Evolutionary conservation across 2,329 filamentous ascomycete genomes (phyloP).

Genomic region (Mollisia scopiformis): DNA sequence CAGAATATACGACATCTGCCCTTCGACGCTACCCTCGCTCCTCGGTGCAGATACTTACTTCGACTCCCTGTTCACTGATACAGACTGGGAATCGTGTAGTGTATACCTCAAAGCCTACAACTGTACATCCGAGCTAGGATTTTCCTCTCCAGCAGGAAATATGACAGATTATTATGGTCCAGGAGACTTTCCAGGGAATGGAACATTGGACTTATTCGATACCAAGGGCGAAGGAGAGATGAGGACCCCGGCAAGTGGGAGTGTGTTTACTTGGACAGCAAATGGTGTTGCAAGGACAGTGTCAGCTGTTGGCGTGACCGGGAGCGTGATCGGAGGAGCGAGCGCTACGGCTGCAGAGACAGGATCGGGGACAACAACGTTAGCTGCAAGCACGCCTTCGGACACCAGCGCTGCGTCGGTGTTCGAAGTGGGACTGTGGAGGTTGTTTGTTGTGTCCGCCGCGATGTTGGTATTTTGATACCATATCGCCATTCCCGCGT

Average conservation of each 20-base stretch:
- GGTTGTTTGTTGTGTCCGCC: not conserved
- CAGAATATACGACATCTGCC: not conserved
- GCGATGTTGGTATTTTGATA: not conserved
- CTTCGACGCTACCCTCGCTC: not conserved
- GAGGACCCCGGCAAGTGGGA: not conserved
- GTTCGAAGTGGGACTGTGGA: not conserved
- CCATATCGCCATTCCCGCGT: no score
- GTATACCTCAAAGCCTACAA: not conserved
- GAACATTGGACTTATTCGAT: not conserved
- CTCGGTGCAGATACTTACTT: not conserved
- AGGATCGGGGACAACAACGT: not conserved
- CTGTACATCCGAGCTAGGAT: not conserved
- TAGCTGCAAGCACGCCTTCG: not conserved
- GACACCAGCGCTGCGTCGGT: not conserved
- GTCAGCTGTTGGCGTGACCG: not conserved
- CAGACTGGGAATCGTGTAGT: not conserved
- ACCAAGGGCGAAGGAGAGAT: not conserved
- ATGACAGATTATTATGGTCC: not conserved
- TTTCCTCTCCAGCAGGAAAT: not conserved
- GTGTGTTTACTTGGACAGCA: not conserved
- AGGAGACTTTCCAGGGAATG: not conserved
- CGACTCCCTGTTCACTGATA: not conserved
- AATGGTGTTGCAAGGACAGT: not conserved
- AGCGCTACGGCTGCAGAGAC: not conserved
- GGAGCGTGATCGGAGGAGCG: not conserved